phyloP scores from a whole-genome alignment of 768 basidiomycete genomes.

The Tylopilus vinaceipallidus region DNA sequence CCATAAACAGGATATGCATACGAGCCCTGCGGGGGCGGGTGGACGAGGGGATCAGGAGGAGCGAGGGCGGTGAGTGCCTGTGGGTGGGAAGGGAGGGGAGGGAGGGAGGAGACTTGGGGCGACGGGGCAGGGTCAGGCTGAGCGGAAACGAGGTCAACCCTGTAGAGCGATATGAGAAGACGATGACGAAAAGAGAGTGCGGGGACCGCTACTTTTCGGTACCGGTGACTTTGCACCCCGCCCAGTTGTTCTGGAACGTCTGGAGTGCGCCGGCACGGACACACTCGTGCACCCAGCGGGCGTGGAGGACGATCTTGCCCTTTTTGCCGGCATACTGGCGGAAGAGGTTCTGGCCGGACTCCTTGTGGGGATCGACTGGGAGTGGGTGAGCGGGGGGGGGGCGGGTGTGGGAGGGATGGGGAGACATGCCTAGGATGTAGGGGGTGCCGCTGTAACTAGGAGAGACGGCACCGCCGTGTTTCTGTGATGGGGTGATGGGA shows the following conservation, averaged over 20 bases:
- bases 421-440: slow-evolving; percentile 70
- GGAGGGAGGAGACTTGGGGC: slow-evolving; percentile 24
- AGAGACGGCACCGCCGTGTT: slow-evolving; percentile 72
- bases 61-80: slow-evolving; percentile 28
- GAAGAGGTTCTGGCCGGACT: slow-evolving; percentile 78
- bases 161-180: slow-evolving; percentile 4
- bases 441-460: slow-evolving; percentile 75
- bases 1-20: slow-evolving; percentile 37
- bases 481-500: slow-evolving; percentile 40
- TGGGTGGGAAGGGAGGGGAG: slow-evolving; percentile 29
- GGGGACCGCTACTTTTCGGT: slow-evolving; percentile 56
- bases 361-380: slow-evolving; percentile 74
- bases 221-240: slow-evolving; percentile 77
- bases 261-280: slow-evolving; percentile 66
- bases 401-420: slow-evolving; percentile 6
- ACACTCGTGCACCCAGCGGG: slow-evolving; percentile 77
- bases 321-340: slow-evolving; percentile 79
- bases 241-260: slow-evolving; percentile 76
- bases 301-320: slow-evolving; percentile 71
- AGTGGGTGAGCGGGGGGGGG: slow-evolving; percentile 4
- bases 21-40: slow-evolving; percentile 28
- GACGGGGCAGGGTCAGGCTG: slow-evolving; percentile 26
- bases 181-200: not conserved
- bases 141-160: slow-evolving; percentile 25
- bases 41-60: slow-evolving; percentile 29